Base-by-base conservation (phyloP, 805 yeast genomes). In the Yamadazyma kitorensis region DNA sequence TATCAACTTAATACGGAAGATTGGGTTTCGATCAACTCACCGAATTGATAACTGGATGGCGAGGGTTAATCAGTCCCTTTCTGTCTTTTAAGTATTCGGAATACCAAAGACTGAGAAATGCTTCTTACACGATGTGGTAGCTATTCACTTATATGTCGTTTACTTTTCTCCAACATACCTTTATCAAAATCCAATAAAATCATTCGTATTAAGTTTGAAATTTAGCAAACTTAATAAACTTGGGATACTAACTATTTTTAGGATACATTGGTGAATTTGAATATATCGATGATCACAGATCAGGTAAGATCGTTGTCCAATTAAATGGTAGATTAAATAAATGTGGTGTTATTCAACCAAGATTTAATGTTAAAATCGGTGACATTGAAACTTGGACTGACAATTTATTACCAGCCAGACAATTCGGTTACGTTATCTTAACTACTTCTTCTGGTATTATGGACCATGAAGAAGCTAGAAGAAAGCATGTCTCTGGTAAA, bases 381-480 rank as follows among this genome's bases (percentile, higher is more conserved):
- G 98, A 89, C 70, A 83, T 89, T 55, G 98, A 89, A 78, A 89
- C 86, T 76, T 89, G 98, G 98, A 87, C 96, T 57, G 95, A 82
- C 72, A 87, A 89, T 84, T 82, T 89, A 68, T 79, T 89, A 67
- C 98, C 98, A 70, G 95, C 98, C 52, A 87, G 98, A 84, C 98
- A 89, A 75, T 91, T 89, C 64, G 98, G 98, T 76, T 88, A 73
- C 82, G 89, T 89, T 62, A 86, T 89, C 72, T 82, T 89, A 68
- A 91, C 98, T 74, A 89, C 98, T 59, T 91, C 98, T 60, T 96
- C 97, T 59, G 98, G 98, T 76, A 89, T 89, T 60, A 87, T 89
- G 95, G 97, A 91, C 80, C 98, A 89, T 78, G 97, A 91, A 80
- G 97, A 91, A 79, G 98, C 98, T 63, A 86, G 95, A 82, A 85